Conservation (phyloP, 2,329 filamentous ascomycete species). For the Bertia moriformis region DNA sequence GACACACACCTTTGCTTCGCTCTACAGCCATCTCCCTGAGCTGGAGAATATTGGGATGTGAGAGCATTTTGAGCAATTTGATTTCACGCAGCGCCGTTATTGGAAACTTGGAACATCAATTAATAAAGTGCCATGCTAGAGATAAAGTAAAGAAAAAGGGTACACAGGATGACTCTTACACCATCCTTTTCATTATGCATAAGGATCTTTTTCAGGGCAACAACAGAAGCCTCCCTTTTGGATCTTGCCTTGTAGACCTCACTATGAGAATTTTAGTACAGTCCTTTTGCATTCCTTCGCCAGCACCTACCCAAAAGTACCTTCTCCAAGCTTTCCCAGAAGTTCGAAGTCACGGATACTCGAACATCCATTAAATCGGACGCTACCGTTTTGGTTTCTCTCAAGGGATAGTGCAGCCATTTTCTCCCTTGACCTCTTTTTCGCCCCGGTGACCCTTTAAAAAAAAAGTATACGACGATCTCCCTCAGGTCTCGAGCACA, state of each 20-base stretch:
- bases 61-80: constrained; percentile 60
- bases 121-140: neutral
- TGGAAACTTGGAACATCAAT: constrained; percentile 45
- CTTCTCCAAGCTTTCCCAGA: constrained; percentile 51
- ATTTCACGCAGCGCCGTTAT: constrained; percentile 65
- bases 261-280: constrained; percentile 11
- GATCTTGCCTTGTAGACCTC: constrained; percentile 58
- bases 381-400: neutral
- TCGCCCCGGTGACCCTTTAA: no score
- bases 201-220: constrained; percentile 63
- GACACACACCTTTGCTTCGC: constrained; percentile 10
- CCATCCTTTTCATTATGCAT: constrained; percentile 72
- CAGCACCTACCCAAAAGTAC: constrained; percentile 45
- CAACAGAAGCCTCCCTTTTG: constrained; percentile 39
- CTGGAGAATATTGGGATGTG: constrained; percentile 53
- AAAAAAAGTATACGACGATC: no score
- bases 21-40: constrained; percentile 65
- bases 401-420: neutral
- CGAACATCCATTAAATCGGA: constrained; percentile 47
- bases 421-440: no score
- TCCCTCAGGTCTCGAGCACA: no score
- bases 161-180: constrained; percentile 19
- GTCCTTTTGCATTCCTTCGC: neutral
- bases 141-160: no score
- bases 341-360: constrained; percentile 42